Conservation (phyloP, 331 rosid species). For the Ulmus americana region DNA sequence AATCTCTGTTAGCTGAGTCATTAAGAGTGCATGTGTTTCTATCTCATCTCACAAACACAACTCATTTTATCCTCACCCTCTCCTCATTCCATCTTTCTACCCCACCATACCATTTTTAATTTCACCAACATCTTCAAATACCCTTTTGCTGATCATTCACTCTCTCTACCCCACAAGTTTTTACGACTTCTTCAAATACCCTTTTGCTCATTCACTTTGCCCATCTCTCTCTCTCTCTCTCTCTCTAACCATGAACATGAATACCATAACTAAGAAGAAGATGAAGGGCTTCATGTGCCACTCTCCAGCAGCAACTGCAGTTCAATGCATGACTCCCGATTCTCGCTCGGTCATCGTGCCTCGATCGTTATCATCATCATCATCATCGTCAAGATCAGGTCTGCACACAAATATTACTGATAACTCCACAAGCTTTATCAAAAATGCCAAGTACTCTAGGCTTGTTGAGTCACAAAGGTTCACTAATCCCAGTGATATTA, state of each 20-base stretch:
- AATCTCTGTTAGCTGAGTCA: slow-evolving; percentile 39
- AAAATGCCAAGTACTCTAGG: slow-evolving; percentile 51
- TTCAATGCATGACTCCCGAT: slow-evolving; percentile 51
- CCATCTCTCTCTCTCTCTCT: not conserved
- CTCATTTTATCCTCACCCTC: slow-evolving; percentile 22
- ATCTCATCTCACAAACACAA: not conserved
- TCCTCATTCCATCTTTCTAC: not conserved
- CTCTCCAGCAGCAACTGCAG: slow-evolving; percentile 60
- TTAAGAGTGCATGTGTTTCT: slow-evolving; percentile 40
- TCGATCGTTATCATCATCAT: not conserved
- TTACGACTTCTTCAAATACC: not conserved
- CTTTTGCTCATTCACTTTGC: not conserved
- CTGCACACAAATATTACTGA: slow-evolving; percentile 10
- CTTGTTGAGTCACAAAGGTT: slow-evolving; percentile 42
- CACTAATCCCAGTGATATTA: not conserved
- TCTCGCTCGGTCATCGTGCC: slow-evolving; percentile 48
- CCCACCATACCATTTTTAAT: not conserved
- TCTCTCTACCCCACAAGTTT: not conserved
- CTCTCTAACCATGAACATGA: slow-evolving; percentile 30
- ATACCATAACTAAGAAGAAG: slow-evolving; percentile 29
- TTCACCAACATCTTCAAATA: not conserved
- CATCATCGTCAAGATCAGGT: too few species aligned
- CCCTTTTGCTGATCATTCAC: not conserved
- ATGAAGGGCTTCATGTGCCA: slow-evolving; percentile 77
- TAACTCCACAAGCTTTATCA: slow-evolving; percentile 35